These are phyloP conservation scores for Posidonia australis DNA, from an alignment of 106 monocot genomes.

Conservation along the genomic window DNA sequence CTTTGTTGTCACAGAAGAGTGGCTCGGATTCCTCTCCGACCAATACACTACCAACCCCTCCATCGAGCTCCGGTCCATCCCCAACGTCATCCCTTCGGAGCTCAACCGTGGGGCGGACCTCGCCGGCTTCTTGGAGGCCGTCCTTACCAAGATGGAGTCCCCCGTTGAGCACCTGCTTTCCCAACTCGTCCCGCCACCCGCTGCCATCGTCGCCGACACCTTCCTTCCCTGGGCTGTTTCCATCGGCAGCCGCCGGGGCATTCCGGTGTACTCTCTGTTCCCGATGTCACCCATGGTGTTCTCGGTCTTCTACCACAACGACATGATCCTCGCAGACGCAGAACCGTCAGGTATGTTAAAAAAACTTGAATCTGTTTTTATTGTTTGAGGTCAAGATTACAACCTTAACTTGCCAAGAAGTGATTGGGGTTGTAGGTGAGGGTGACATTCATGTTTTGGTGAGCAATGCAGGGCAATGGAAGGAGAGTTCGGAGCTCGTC, in stretches of 20 bases:
- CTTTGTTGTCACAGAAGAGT: constrained; percentile 48
- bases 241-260: constrained; percentile 21
- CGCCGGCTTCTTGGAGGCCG: constrained; percentile 41
- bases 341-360: background rate
- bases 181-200: constrained; percentile 13
- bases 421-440: no score
- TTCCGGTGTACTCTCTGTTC: constrained; percentile 51
- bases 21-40: constrained; percentile 21
- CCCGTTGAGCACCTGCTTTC: constrained; percentile 38
- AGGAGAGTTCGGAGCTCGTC: constrained; percentile 21
- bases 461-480: constrained; percentile 4
- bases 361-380: background rate
- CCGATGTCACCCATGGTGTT: constrained; percentile 53
- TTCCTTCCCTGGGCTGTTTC: constrained; percentile 41
- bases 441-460: no score
- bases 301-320: constrained; percentile 29
- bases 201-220: constrained; percentile 41
- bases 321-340: constrained; percentile 2
- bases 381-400: background rate
- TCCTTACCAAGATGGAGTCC: constrained; percentile 30
- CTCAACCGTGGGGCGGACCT: constrained; percentile 28
- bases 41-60: constrained; percentile 1
- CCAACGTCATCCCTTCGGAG: constrained; percentile 69
- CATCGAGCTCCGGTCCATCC: constrained; percentile 33
- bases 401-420: no score